Conservation (phyloP, 257 asterid species). For the Forsythia suspensa region DNA sequence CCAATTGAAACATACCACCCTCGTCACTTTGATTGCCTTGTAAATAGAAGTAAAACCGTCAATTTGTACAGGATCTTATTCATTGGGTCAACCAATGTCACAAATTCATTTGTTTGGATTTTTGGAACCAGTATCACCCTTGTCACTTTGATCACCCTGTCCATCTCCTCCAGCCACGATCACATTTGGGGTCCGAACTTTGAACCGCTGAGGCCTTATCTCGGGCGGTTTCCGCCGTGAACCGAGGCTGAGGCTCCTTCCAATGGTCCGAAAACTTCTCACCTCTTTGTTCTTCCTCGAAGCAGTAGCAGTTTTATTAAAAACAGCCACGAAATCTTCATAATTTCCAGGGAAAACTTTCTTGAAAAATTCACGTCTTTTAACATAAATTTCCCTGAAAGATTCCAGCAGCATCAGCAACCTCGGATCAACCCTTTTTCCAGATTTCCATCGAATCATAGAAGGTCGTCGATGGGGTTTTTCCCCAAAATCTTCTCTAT, state of each 20-base stretch:
- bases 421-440: slow-evolving; percentile 45
- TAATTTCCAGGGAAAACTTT: slow-evolving; percentile 36
- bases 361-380: slow-evolving; percentile 38
- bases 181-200: slow-evolving; percentile 44
- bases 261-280: slow-evolving; percentile 29
- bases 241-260: slow-evolving; percentile 54
- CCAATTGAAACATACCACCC: not conserved
- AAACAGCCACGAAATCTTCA: slow-evolving; percentile 32
- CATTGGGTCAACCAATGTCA: not conserved
- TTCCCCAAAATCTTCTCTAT: slow-evolving; percentile 7
- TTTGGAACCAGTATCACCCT: slow-evolving; percentile 8
- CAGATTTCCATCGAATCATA: slow-evolving; percentile 56
- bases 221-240: not conserved
- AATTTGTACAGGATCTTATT: not conserved
- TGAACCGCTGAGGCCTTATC: slow-evolving; percentile 41
- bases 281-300: slow-evolving; percentile 28
- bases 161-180: slow-evolving; percentile 23
- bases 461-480: slow-evolving; percentile 14
- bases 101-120: not conserved
- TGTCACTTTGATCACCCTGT: not conserved
- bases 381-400: slow-evolving; percentile 37
- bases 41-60: not conserved
- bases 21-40: not conserved
- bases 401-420: slow-evolving; percentile 38
- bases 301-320: slow-evolving; percentile 32